Evolutionary conservation across 768 basidiomycete species (phyloP).

Genomic region (Tylopilus felleus): DNA sequence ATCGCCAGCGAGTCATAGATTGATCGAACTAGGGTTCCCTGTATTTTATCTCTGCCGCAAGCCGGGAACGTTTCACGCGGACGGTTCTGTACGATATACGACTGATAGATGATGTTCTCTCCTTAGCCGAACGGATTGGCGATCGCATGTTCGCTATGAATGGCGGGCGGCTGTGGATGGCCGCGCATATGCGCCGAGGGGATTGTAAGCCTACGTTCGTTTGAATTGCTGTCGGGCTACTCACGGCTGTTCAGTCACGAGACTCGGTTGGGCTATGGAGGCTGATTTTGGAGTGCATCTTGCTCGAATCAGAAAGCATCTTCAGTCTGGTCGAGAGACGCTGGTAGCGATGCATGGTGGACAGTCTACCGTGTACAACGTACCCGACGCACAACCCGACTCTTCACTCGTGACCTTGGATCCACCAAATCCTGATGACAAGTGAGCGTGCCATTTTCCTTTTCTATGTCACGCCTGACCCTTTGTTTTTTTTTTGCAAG

Average conservation of each 20-base stretch:
- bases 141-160: constrained; percentile 29
- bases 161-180: constrained; percentile 40
- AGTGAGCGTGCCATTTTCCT: constrained; percentile 7
- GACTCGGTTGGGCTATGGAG: constrained; percentile 35
- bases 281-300: constrained; percentile 32
- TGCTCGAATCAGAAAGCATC: constrained; percentile 27
- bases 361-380: constrained; percentile 15
- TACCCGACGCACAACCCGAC: constrained; percentile 21
- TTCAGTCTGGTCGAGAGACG: constrained; percentile 15
- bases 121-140: constrained; percentile 31
- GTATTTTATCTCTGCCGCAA: constrained; percentile 32
- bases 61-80: constrained; percentile 25
- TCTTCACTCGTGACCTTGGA: constrained; percentile 20
- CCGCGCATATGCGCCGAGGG: constrained; percentile 44
- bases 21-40: constrained; percentile 26
- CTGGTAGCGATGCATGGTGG: constrained; percentile 23
- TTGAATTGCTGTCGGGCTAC: neutral
- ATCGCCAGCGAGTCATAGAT: neutral
- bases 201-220: constrained; percentile 33
- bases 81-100: constrained; percentile 33
- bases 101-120: constrained; percentile 21
- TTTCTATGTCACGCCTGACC: neutral
- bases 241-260: constrained; percentile 22
- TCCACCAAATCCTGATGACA: constrained; percentile 24
- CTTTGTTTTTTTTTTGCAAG: constrained; percentile 8